Conservation (phyloP, 345 rosid species). For the Carallia brachiata region DNA sequence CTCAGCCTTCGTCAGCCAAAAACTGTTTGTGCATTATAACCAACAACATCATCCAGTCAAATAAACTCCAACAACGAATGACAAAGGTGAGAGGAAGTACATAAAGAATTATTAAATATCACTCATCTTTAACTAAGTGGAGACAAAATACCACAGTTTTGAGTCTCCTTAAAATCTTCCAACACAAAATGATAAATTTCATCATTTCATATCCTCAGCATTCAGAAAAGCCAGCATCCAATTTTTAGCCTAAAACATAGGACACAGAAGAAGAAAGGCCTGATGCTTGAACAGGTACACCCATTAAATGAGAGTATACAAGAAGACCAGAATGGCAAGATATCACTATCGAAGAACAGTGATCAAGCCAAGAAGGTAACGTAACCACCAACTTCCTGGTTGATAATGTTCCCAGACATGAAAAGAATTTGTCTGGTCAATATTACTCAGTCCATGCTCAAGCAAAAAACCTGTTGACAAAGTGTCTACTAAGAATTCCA, state of each 20-base stretch:
- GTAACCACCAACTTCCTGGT: slow-evolving; percentile 21
- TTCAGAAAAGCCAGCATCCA: not conserved
- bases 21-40: not conserved
- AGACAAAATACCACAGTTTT: too few species aligned
- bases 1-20: slow-evolving; percentile 9
- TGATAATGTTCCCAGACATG: slow-evolving; percentile 5
- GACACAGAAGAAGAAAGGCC: not conserved
- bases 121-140: too few species aligned
- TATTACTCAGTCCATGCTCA: not conserved
- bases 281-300: not conserved
- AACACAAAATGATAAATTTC: not conserved
- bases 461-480: not conserved
- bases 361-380: slow-evolving; percentile 1
- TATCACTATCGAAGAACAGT: not conserved
- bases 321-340: not conserved
- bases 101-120: not conserved
- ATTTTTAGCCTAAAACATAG: not conserved
- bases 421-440: not conserved
- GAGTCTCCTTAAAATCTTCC: too few species aligned
- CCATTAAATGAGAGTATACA: not conserved
- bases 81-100: not conserved
- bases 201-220: not conserved
- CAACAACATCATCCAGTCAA: not conserved
- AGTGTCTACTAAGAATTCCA: not conserved
- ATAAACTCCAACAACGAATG: not conserved